Base-by-base conservation (phyloP, 2,329 filamentous ascomycete species). In the Neonectria faginata region DNA sequence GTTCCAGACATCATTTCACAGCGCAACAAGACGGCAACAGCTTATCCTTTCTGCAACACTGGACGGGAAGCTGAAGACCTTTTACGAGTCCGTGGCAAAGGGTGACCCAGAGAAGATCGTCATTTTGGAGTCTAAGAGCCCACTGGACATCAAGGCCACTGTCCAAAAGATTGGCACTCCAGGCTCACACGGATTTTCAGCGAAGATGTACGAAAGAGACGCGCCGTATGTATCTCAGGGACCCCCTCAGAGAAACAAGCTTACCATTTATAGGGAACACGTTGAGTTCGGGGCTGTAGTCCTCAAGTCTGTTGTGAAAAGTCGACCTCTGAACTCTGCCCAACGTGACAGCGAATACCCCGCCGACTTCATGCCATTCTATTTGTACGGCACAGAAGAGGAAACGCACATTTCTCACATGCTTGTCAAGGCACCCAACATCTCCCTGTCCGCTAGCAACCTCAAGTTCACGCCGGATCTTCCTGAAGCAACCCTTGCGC, bases 321-420 rank as follows among this genome's bases (percentile, higher is more conserved):
- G 74, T 48, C 77, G 79, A 3, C 77, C 79, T 0, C 71, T 82
- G 0, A 79, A 78, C 66, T 77, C 76, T 2, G 71, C 70, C 3
- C 73, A 74, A 42, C 79, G 78, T 0, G 75, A 79, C 6, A 54
- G 64, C 1, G 57, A 71, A 0, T 83, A 82, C 20, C 82, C 81
- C 0, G 12, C 60, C 0, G 67, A 70, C 0, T 77, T 73, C 66
- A 81, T 80, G 77, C 81, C 81, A 0, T 83, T 83, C 57, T 83
- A 82, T 33, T 74, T 83, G n/a, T 83, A 83, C 61, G 80, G 81
- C 8, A 74, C 57, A 69, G 68, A 69, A 2, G 47, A 72, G 0
- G 75, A 81, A 44, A 57, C 68, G 1, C 77, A 83, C 59, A 81
- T 83, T 39, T 77, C 81, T n/a, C 82, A 84, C 63, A 74, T 82